Percentiles rank a stretch among this genome's conserved stretches.
These are phyloP conservation scores for Quercus bicolor DNA, from an alignment of 306 rosid species.

Conservation along the genomic window DNA sequence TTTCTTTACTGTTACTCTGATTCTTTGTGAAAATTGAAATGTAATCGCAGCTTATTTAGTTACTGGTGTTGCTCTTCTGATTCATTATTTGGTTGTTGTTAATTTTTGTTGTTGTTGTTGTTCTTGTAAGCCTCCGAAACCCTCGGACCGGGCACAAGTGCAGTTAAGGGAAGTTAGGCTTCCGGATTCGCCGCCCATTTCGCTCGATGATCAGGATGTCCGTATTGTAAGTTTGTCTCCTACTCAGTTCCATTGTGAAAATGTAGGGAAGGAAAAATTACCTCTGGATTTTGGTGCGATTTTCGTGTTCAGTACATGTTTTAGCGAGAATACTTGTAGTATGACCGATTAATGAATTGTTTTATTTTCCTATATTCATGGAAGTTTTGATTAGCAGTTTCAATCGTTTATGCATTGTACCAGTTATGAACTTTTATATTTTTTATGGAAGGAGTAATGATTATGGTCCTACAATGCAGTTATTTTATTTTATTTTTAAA, in stretches of 20 bases:
- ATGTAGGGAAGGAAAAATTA: neutral
- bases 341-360: neutral
- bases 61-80: neutral
- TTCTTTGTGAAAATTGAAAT: neutral
- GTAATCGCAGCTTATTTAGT: neutral
- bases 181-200: conserved; percentile 65
- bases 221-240: conserved; percentile 59
- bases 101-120: neutral
- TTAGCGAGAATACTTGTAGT: neutral
- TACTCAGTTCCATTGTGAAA: neutral
- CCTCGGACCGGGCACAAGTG: conserved; percentile 80
- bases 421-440: neutral
- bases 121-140: conserved; percentile 60
- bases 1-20: neutral
- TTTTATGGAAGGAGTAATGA: neutral
- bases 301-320: neutral
- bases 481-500: neutral
- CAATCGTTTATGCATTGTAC: conserved; percentile 2
- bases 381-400: neutral
- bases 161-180: conserved; percentile 76
- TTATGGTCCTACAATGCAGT: neutral
- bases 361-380: neutral
- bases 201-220: conserved; percentile 89
- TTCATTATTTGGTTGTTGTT: neutral
- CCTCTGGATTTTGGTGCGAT: neutral